Conservation (phyloP, 768 basidiomycete genomes). For the Cystobasidiopsis lactophilus region DNA sequence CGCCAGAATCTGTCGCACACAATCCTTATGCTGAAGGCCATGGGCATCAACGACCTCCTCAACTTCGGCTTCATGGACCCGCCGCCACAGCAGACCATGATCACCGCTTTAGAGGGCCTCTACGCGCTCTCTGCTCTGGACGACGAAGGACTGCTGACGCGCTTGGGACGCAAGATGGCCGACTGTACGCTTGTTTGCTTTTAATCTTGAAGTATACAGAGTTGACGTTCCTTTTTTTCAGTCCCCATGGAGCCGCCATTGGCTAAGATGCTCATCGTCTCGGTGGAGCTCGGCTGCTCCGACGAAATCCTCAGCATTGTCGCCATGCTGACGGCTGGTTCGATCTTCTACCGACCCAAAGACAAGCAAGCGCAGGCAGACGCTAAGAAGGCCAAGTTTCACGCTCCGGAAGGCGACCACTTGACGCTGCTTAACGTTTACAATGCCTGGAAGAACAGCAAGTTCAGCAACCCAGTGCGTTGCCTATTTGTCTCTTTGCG, state of each 20-base stretch:
- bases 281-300: conserved; percentile 89
- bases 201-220: neutral
- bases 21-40: conserved; percentile 87
- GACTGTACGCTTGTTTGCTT: conserved; percentile 33
- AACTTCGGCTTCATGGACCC: conserved; percentile 99
- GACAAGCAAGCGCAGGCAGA: conserved; percentile 98
- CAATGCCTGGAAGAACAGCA: conserved; percentile 92
- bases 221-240: neutral
- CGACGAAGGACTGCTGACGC: conserved; percentile 83
- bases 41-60: conserved; percentile 94
- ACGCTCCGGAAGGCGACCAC: conserved; percentile 95
- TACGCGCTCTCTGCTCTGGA: conserved; percentile 91
- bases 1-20: conserved; percentile 68
- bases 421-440: conserved; percentile 79
- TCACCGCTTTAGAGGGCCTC: conserved; percentile 80
- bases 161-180: conserved; percentile 93
- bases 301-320: conserved; percentile 94
- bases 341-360: conserved; percentile 95
- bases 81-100: conserved; percentile 85
- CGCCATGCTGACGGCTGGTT: conserved; percentile 81
- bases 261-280: conserved; percentile 95
- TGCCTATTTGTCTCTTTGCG: neutral
- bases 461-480: conserved; percentile 39
- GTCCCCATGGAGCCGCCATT: conserved; percentile 87
- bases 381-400: conserved; percentile 98